Conservation (phyloP, 495 filamentous ascomycete genomes). For the Bathelium albidoporum region DNA sequence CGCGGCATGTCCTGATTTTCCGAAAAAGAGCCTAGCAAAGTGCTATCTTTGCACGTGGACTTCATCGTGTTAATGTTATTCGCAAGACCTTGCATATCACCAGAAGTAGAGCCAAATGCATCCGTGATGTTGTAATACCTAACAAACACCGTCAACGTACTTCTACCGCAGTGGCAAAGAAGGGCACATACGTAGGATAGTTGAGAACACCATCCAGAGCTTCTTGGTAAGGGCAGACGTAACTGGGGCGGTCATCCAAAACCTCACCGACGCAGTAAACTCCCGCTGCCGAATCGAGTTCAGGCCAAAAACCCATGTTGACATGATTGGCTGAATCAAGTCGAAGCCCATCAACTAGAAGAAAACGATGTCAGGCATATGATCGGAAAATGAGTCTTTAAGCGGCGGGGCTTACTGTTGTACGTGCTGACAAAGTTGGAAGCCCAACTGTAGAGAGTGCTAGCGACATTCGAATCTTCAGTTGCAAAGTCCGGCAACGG, state of each 20-base stretch:
- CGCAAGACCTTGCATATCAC: conserved; percentile 17
- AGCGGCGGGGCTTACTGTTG: conserved; percentile 30
- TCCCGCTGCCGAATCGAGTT: conserved; percentile 52
- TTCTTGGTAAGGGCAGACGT: conserved; percentile 57
- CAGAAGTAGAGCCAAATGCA: conserved; percentile 40
- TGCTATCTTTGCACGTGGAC: conserved; percentile 46
- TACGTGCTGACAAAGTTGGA: conserved; percentile 52
- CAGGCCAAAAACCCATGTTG: conserved; percentile 57
- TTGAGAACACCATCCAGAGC: conserved; percentile 56
- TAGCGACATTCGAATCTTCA: conserved; percentile 43
- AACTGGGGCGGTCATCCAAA: conserved; percentile 47
- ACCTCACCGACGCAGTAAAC: conserved; percentile 67
- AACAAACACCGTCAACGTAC: conserved; percentile 1
- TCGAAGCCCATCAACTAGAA: conserved; percentile 58
- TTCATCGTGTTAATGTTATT: conserved; percentile 25
- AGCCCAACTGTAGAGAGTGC: conserved; percentile 57
- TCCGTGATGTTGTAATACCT: conserved; percentile 48
- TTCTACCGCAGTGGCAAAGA: not conserved
- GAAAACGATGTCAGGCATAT: not conserved
- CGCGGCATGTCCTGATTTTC: conserved; percentile 58
- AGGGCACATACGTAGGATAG: conserved; percentile 45
- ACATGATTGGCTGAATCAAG: conserved; percentile 69
- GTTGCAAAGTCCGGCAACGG: conserved; percentile 59
- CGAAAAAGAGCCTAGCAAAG: conserved; percentile 59
- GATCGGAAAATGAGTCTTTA: not conserved